These are phyloP conservation scores for Monilinia fructigena DNA, from an alignment of 2,329 filamentous ascomycete species.

Conservation along the genomic window DNA sequence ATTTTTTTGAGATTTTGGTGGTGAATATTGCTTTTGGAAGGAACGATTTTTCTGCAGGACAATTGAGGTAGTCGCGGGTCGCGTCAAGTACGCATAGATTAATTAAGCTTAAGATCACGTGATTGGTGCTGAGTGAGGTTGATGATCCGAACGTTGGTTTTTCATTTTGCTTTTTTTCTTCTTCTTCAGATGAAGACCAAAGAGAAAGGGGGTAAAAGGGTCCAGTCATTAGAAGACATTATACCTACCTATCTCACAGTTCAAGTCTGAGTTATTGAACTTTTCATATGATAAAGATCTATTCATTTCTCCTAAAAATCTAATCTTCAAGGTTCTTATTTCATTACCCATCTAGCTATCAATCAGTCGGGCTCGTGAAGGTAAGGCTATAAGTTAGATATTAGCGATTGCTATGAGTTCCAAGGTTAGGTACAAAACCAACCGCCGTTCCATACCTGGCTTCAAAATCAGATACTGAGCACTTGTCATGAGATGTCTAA, in stretches of 20 bases:
- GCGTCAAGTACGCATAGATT: constrained; percentile 11
- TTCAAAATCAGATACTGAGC: not conserved
- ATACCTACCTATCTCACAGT: too few species aligned
- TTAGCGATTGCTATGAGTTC: not conserved
- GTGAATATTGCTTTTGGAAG: constrained; percentile 3
- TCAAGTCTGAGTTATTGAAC: too few species aligned
- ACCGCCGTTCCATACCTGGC: not conserved
- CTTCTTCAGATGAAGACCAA: not conserved
- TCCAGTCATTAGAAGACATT: too few species aligned
- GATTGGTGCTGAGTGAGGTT: not conserved
- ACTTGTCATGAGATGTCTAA: not conserved
- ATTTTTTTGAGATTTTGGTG: constrained; percentile 13
- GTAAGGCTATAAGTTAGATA: too few species aligned
- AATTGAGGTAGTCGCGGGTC: not conserved
- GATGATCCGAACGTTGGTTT: not conserved
- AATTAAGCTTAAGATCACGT: constrained; percentile 9
- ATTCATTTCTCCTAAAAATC: too few species aligned
- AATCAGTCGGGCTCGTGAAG: too few species aligned
- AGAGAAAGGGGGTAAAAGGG: too few species aligned
- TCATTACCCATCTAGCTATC: too few species aligned
- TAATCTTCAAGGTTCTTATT: too few species aligned
- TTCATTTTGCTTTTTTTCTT: not conserved
- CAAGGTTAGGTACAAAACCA: too few species aligned
- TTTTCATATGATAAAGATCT: too few species aligned
- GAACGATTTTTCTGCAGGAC: constrained; percentile 14